These are phyloP conservation scores for Alternaria arbusti DNA, from an alignment of 2,329 filamentous ascomycete genomes.

Conservation along the genomic window DNA sequence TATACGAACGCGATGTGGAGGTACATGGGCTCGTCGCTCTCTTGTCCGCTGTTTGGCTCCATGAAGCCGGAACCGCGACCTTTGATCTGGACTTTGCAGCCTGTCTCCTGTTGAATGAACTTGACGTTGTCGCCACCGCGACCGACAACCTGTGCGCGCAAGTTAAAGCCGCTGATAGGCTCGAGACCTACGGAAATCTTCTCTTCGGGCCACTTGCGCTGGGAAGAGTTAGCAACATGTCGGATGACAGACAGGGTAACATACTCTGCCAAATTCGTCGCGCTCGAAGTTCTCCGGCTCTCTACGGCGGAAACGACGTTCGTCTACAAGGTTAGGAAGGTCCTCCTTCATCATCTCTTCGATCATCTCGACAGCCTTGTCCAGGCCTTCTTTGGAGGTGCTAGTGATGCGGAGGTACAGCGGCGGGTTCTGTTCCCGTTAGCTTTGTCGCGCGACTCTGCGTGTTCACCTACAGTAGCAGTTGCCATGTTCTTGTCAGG, in stretches of 20 bases:
- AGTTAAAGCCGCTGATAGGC: slow-evolving; percentile 90
- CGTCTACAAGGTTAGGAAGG: slow-evolving; percentile 91
- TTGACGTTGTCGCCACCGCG: slow-evolving; percentile 96
- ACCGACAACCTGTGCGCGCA: slow-evolving; percentile 94
- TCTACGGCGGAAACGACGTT: slow-evolving; percentile 85
- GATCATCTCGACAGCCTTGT: slow-evolving; percentile 85
- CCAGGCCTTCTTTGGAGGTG: slow-evolving; percentile 88
- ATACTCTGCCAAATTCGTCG: slow-evolving; percentile 87
- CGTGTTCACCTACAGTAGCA: slow-evolving; percentile 67
- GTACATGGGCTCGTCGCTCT: slow-evolving; percentile 97
- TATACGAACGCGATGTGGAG: slow-evolving; percentile 84
- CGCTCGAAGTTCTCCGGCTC: slow-evolving; percentile 83
- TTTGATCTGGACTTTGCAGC: slow-evolving; percentile 97
- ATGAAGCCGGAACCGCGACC: slow-evolving; percentile 94
- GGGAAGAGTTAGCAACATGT: slow-evolving; percentile 30
- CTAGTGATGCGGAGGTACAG: slow-evolving; percentile 96
- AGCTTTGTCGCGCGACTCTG: slow-evolving; percentile 1
- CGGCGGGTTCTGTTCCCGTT: slow-evolving; percentile 75
- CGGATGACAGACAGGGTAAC: slow-evolving; percentile 24
- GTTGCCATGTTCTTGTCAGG: slow-evolving; percentile 98
- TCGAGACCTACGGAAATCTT: slow-evolving; percentile 91
- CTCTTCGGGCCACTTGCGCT: slow-evolving; percentile 99
- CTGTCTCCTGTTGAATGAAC: slow-evolving; percentile 94
- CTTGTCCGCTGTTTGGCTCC: slow-evolving; percentile 82
- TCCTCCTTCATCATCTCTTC: slow-evolving; percentile 97